Evolutionary conservation across 768 basidiomycete species (phyloP).

Genomic region (Gautieria morchelliformis): DNA sequence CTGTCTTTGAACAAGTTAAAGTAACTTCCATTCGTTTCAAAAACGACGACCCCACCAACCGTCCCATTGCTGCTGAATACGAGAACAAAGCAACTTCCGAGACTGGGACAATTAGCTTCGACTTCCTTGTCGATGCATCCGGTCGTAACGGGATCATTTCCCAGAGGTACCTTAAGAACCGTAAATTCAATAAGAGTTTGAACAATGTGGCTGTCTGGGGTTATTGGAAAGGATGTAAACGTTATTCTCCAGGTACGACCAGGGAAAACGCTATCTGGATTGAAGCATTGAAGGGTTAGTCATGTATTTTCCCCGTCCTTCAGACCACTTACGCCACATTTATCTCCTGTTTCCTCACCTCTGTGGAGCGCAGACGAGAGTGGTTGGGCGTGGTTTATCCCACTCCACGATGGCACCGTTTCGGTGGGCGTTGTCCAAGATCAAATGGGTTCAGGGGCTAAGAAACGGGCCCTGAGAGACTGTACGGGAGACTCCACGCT

Average conservation of each 20-base stretch:
- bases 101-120: slow-evolving; percentile 34
- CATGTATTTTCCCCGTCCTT: background rate
- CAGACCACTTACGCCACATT: background rate
- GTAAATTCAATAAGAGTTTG: slow-evolving; percentile 56
- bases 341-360: background rate
- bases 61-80: background rate
- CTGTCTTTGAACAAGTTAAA: slow-evolving; percentile 5
- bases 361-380: background rate
- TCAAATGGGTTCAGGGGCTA: background rate
- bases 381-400: slow-evolving; percentile 10
- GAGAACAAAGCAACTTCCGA: slow-evolving; percentile 15
- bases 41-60: background rate
- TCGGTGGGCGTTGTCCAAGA: slow-evolving; percentile 7
- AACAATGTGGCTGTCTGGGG: slow-evolving; percentile 74
- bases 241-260: slow-evolving; percentile 24
- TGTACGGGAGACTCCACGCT: slow-evolving; percentile 16
- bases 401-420: slow-evolving; percentile 4
- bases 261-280: slow-evolving; percentile 6
- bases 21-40: slow-evolving; percentile 1
- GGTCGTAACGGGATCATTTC: slow-evolving; percentile 68
- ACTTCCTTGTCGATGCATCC: slow-evolving; percentile 63
- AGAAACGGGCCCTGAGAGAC: slow-evolving; percentile 10
- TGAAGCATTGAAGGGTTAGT: background rate
- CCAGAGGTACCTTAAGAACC: slow-evolving; percentile 57
- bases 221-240: slow-evolving; percentile 51